A percentile compares a stretch with the other conserved stretches of the same genome.
phyloP scores from a whole-genome alignment of 768 basidiomycete species.

The Gautieria morchelliformis region DNA sequence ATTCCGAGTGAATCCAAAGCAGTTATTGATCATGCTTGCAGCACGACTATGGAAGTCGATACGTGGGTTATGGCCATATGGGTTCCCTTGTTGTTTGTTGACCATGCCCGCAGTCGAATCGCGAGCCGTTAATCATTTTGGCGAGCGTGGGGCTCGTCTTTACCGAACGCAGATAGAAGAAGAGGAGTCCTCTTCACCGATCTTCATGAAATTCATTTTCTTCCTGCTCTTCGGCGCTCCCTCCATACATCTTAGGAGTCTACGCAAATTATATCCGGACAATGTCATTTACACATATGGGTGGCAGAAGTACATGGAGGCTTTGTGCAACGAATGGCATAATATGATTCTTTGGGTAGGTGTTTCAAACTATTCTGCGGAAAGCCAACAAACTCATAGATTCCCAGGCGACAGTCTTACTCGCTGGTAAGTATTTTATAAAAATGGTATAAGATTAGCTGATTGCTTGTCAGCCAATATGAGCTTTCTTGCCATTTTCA shows the following conservation, averaged over 20 bases:
- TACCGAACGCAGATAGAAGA: not conserved
- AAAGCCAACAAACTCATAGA: not conserved
- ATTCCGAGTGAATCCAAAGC: not conserved
- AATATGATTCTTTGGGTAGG: slow-evolving; percentile 3
- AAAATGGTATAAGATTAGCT: no score
- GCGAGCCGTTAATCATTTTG: not conserved
- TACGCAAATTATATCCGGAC: not conserved
- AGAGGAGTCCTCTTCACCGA: not conserved
- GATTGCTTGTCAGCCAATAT: not conserved
- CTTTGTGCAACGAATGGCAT: not conserved
- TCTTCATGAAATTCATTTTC: not conserved
- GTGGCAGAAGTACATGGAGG: not conserved
- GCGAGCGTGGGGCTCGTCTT: not conserved
- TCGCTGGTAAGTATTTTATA: not conserved
- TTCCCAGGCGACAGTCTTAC: not conserved
- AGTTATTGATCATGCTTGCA: not conserved
- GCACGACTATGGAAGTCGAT: not conserved
- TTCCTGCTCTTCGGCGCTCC: not conserved
- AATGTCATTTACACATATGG: not conserved
- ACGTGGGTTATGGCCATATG: not conserved
- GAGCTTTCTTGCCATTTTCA: slow-evolving; percentile 4
- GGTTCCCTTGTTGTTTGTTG: no score
- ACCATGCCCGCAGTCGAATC: not conserved
- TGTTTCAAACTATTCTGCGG: not conserved
- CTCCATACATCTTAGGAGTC: not conserved